Evolutionary conservation across 768 basidiomycete species (phyloP).

Genomic region (Lactarius quietus): DNA sequence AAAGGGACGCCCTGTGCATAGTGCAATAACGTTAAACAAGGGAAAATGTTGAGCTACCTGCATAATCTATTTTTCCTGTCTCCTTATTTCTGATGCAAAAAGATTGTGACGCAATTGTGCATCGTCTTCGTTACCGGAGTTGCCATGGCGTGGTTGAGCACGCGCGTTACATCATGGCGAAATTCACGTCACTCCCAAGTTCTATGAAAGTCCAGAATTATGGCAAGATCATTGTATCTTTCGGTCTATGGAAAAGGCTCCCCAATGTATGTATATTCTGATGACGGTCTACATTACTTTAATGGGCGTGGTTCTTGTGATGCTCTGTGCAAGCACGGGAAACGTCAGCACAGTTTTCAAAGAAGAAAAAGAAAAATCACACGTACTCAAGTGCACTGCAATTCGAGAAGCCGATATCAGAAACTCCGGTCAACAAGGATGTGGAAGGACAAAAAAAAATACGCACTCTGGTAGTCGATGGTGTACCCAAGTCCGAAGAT

Average conservation of each 20-base stretch:
- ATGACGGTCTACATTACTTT: conserved; percentile 29
- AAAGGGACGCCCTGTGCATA: conserved; percentile 26
- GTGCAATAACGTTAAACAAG: conserved; percentile 29
- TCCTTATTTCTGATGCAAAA: not conserved
- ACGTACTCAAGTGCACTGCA: conserved; percentile 82
- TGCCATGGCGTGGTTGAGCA: not conserved
- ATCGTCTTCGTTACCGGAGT: not conserved
- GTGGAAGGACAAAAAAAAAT: not conserved
- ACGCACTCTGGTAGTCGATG: conserved; percentile 87
- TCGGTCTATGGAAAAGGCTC: conserved; percentile 7
- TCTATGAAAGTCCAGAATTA: not conserved
- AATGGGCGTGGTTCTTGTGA: conserved; percentile 91
- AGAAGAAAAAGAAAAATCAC: not conserved
- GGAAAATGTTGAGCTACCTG: conserved; percentile 28
- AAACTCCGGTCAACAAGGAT: not conserved
- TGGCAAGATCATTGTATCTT: conserved; percentile 1
- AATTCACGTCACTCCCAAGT: not conserved
- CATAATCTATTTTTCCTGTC: conserved; percentile 20
- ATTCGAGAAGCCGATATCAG: not conserved
- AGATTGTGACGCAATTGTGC: not conserved
- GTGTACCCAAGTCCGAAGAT: conserved; percentile 81
- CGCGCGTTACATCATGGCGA: not conserved
- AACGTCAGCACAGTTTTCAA: not conserved
- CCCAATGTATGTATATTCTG: not conserved
- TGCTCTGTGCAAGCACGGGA: conserved; percentile 52